phyloP scores from a whole-genome alignment of 345 rosid genomes.

The Chamaenerion angustifolium region DNA sequence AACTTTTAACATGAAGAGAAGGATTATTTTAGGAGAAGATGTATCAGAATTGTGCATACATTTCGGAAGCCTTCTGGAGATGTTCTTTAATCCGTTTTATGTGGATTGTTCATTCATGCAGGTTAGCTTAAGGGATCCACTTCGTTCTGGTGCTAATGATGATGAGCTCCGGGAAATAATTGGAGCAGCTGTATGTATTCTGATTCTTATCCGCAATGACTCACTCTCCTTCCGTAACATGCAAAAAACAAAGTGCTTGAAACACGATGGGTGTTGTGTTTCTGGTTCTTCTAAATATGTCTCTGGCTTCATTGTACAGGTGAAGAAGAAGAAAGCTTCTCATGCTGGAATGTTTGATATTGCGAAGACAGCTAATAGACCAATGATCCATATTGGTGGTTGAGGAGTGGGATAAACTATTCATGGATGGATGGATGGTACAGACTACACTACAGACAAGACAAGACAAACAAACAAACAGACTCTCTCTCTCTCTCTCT shows the following conservation, averaged over 20 bases:
- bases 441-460: too few species aligned
- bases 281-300: too few species aligned
- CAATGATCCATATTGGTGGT: constrained; percentile 16
- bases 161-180: constrained; percentile 62
- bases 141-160: constrained; percentile 62
- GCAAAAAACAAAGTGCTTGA: too few species aligned
- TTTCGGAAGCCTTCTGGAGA: too few species aligned
- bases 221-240: too few species aligned
- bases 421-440: too few species aligned
- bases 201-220: background rate
- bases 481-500: too few species aligned
- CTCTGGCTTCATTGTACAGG: constrained; percentile 1
- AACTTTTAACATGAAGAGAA: too few species aligned
- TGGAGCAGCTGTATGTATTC: constrained; percentile 65
- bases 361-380: constrained; percentile 14
- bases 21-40: too few species aligned
- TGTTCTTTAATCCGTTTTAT: background rate
- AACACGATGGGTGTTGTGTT: too few species aligned
- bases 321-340: constrained; percentile 14
- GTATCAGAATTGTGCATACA: too few species aligned
- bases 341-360: constrained; percentile 18
- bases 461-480: too few species aligned
- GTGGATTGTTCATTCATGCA: constrained; percentile 11
- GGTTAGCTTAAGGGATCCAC: constrained; percentile 94
- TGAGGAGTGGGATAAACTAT: constrained; percentile 1